phyloP scores from a whole-genome alignment of 2,329 filamentous ascomycete genomes.

The Tolypocladium sp. region DNA sequence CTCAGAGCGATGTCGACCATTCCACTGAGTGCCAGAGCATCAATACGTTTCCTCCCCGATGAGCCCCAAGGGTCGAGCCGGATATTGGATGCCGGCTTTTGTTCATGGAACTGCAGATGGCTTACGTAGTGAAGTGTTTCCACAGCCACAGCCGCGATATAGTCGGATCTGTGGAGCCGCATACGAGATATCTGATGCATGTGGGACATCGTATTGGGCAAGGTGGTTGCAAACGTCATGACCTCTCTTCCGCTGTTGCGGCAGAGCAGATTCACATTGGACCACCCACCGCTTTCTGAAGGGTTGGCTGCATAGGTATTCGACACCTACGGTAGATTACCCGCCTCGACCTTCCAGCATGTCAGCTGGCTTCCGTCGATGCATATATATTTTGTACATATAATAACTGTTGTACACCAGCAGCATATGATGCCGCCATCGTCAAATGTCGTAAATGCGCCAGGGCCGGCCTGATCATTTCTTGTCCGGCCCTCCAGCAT shows the following conservation, averaged over 20 bases:
- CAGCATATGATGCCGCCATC: background rate
- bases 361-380: too few species aligned
- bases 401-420: background rate
- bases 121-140: background rate
- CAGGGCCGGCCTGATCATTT: background rate
- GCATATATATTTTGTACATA: background rate
- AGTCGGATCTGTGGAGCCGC: background rate
- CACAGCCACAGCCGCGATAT: background rate
- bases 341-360: background rate
- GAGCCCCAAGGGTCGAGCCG: background rate
- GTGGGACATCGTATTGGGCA: background rate
- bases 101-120: too few species aligned
- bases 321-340: background rate
- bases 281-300: too few species aligned
- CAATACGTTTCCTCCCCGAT: background rate
- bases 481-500: conserved; percentile 13
- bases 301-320: background rate
- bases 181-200: background rate
- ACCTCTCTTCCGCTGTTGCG: background rate
- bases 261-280: background rate
- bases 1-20: background rate
- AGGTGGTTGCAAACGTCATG: background rate
- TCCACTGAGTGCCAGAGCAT: background rate
- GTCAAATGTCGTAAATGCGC: background rate
- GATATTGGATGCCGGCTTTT: too few species aligned